Percentiles rank a stretch among this genome's conserved stretches.
These are phyloP conservation scores for Fusarium fracticaudum DNA, from an alignment of 2,329 filamentous ascomycete species.

Conservation along the genomic window DNA sequence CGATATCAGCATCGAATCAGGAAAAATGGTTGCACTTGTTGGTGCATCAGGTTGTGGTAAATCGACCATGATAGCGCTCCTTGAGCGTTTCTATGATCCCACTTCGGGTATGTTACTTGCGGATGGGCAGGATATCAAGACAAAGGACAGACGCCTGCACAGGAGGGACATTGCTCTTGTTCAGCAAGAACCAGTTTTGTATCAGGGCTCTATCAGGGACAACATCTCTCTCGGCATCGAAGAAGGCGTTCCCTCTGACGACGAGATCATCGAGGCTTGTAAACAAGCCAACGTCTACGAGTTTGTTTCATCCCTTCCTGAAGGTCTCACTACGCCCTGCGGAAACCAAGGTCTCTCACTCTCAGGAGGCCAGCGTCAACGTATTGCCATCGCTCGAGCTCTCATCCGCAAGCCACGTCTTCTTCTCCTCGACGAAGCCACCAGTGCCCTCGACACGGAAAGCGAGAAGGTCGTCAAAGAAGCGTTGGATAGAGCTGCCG, in stretches of 20 bases:
- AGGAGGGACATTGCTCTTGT: constrained; percentile 52
- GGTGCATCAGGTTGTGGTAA: constrained; percentile 69
- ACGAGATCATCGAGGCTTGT: constrained; percentile 59
- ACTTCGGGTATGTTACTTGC: constrained; percentile 43
- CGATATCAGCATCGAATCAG: constrained; percentile 53
- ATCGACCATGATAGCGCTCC: constrained; percentile 65
- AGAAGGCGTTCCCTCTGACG: constrained; percentile 44
- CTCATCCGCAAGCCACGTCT: constrained; percentile 74
- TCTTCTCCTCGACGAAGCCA: constrained; percentile 79
- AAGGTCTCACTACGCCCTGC: constrained; percentile 70
- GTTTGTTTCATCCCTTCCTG: constrained; percentile 64
- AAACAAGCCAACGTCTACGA: constrained; percentile 64
- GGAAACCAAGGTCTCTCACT: constrained; percentile 75
- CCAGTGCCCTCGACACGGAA: constrained; percentile 69
- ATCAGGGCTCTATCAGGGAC: constrained; percentile 63
- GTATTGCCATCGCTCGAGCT: constrained; percentile 76
- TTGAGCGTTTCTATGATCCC: constrained; percentile 57
- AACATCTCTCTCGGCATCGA: constrained; percentile 63
- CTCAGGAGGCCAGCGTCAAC: constrained; percentile 77
- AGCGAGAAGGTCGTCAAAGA: constrained; percentile 72
- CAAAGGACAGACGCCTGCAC: constrained; percentile 44
- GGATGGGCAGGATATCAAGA: constrained; percentile 46
- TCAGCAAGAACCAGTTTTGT: constrained; percentile 54
- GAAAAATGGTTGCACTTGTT: constrained; percentile 64
- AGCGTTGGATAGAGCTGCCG: constrained; percentile 62